Percentiles rank a stretch among this genome's conserved stretches.
phyloP scores from a whole-genome alignment of 306 rosid species.

The Arachis stenosperma region DNA sequence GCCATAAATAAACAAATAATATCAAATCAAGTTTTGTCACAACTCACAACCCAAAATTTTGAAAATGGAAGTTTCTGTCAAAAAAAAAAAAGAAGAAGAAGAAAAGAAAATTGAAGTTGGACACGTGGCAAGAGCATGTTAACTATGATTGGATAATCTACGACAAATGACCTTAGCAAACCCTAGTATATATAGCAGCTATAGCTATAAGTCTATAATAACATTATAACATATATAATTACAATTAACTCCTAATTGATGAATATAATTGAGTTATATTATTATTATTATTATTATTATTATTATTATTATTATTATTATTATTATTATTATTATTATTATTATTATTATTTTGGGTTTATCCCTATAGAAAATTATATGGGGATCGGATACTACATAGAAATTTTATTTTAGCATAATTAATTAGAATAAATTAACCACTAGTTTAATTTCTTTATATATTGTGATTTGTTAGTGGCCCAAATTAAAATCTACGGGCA shows the following conservation, averaged over 20 bases:
- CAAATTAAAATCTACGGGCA: slow-evolving; percentile 33
- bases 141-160: slow-evolving; percentile 45
- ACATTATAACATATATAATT: not conserved
- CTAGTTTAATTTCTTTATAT: slow-evolving; percentile 37
- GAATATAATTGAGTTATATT: no score
- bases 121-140: slow-evolving; percentile 28
- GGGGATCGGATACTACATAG: slow-evolving; percentile 21
- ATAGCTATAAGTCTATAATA: not conserved
- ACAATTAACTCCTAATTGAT: slow-evolving; percentile 31
- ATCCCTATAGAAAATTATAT: slow-evolving; percentile 32
- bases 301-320: no score
- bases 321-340: no score
- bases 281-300: no score
- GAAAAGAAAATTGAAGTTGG: not conserved
- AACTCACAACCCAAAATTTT: not conserved
- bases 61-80: not conserved
- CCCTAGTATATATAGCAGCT: slow-evolving; percentile 22
- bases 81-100: no score
- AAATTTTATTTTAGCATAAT: no score
- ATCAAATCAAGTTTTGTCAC: slow-evolving; percentile 12
- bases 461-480: slow-evolving; percentile 46
- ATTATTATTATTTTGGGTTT: not conserved
- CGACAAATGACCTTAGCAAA: slow-evolving; percentile 29
- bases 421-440: slow-evolving; percentile 17
- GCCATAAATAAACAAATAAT: slow-evolving; percentile 36